Evolutionary conservation across 257 asterid genomes (phyloP).

Genomic region (Nicotiana knightiana): DNA sequence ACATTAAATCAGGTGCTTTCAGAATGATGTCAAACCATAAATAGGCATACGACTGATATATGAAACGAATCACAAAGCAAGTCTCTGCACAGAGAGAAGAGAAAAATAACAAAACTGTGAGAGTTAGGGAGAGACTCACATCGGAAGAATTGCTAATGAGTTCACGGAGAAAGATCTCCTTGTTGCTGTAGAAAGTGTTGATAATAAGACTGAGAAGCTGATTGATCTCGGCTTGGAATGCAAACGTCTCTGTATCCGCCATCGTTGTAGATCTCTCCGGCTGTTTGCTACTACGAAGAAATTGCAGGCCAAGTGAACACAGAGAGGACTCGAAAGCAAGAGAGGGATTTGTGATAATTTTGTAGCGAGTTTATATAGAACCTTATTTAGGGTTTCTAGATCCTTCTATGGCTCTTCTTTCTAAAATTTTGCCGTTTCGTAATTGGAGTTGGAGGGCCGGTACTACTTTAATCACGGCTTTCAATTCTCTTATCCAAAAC

Average conservation of each 20-base stretch:
- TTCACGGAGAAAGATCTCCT: conserved; percentile 59
- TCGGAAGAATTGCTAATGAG: conserved; percentile 51
- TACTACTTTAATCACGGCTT: background rate
- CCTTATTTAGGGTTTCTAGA: conserved; percentile 46
- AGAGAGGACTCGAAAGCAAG: background rate
- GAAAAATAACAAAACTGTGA: background rate
- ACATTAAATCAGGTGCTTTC: background rate
- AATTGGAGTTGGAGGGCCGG: background rate
- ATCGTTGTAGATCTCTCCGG: background rate
- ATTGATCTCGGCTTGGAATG: conserved; percentile 59
- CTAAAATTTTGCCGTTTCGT: too few relatives aligned
- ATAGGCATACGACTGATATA: background rate
- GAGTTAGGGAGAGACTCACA: conserved; percentile 23
- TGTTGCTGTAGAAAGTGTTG: conserved; percentile 55
- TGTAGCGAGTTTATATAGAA: conserved; percentile 6
- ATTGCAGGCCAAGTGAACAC: background rate
- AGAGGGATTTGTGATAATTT: background rate
- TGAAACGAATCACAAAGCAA: background rate
- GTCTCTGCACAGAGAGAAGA: background rate
- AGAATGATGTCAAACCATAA: background rate
- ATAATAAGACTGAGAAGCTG: conserved; percentile 47
- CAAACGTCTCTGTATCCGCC: conserved; percentile 48
- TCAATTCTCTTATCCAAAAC: background rate
- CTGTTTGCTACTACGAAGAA: background rate
- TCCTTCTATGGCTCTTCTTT: conserved; percentile 29